These are phyloP conservation scores for Phytopythium montanum DNA, from an alignment of 352 stramenopile genomes.

Conservation along the genomic window DNA sequence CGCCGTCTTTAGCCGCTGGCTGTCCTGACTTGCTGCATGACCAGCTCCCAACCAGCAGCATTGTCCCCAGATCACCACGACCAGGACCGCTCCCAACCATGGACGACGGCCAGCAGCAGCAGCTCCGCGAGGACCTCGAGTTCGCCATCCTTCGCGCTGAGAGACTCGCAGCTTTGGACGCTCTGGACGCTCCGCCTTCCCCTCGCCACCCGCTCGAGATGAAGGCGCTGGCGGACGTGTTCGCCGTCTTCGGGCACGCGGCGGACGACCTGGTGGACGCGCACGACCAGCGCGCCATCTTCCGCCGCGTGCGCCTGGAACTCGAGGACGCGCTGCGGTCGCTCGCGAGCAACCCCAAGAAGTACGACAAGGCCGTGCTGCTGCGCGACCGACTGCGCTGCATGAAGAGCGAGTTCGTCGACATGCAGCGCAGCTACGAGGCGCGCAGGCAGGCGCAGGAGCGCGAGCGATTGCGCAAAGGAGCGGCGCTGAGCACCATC, in stretches of 20 bases:
- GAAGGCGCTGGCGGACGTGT: conserved; percentile 62
- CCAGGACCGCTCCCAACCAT: conserved; percentile 15
- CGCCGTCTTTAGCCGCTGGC: neutral
- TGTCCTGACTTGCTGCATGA: neutral
- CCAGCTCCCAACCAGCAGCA: neutral
- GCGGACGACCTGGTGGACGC: conserved; percentile 61
- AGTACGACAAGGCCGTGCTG: conserved; percentile 68
- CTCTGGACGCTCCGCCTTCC: conserved; percentile 27
- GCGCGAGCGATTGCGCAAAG: conserved; percentile 40
- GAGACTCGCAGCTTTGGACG: conserved; percentile 40
- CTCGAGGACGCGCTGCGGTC: conserved; percentile 55
- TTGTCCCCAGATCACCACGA: neutral
- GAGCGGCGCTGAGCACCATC: conserved; percentile 33
- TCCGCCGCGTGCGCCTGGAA: conserved; percentile 52
- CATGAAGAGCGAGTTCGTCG: conserved; percentile 68
- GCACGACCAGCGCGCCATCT: conserved; percentile 72
- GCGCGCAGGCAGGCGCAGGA: conserved; percentile 43
- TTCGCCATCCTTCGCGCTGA: conserved; percentile 73
- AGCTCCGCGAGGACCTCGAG: conserved; percentile 63
- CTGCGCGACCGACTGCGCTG: conserved; percentile 53
- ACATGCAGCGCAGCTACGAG: conserved; percentile 65
- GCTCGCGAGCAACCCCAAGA: conserved; percentile 50
- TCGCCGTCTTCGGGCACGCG: conserved; percentile 62
- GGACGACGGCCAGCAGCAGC: conserved; percentile 55
- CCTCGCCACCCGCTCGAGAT: conserved; percentile 59